These are phyloP conservation scores for Pleurotus giganteus DNA, from an alignment of 768 basidiomycete species.

Conservation along the genomic window DNA sequence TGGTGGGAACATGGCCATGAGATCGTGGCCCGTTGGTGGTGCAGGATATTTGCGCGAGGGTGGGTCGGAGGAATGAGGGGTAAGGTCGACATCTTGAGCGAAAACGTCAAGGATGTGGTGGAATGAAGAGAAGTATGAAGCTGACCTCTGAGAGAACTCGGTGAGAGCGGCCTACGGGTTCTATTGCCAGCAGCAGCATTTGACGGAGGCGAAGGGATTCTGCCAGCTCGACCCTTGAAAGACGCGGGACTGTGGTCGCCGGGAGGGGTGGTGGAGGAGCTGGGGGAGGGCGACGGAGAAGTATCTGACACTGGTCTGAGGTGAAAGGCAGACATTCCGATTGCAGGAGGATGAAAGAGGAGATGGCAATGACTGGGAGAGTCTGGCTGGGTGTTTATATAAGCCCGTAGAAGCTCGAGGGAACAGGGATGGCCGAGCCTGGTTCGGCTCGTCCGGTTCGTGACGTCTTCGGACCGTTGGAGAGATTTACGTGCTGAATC, in stretches of 20 bases:
- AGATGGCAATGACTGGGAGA: conserved; percentile 6
- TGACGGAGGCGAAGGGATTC: conserved; percentile 30
- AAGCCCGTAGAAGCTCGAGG: conserved; percentile 17
- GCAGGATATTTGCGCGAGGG: conserved; percentile 63
- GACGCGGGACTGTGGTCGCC: conserved; percentile 39
- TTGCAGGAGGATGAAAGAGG: conserved; percentile 21
- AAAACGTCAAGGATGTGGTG: not conserved
- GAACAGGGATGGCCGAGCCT: not conserved
- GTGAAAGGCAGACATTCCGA: conserved; percentile 42
- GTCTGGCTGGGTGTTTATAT: conserved; percentile 20
- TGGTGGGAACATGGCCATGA: conserved; percentile 84
- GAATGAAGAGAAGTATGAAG: not conserved
- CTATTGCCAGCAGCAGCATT: conserved; percentile 25
- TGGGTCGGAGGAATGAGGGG: conserved; percentile 24
- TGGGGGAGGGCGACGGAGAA: conserved; percentile 54
- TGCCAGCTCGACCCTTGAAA: conserved; percentile 22
- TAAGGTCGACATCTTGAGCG: not conserved
- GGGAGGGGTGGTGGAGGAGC: conserved; percentile 44
- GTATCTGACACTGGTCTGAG: conserved; percentile 54
- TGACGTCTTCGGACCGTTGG: not conserved
- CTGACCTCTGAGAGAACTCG: conserved; percentile 60
- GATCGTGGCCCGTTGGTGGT: conserved; percentile 77
- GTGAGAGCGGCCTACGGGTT: conserved; percentile 58
- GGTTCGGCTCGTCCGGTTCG: not conserved
- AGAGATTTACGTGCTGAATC: conserved; percentile 4